Percentiles rank a stretch among this genome's conserved stretches.
phyloP scores from a whole-genome alignment of 495 filamentous ascomycete species.

The Hypoxylon subgilvum region DNA sequence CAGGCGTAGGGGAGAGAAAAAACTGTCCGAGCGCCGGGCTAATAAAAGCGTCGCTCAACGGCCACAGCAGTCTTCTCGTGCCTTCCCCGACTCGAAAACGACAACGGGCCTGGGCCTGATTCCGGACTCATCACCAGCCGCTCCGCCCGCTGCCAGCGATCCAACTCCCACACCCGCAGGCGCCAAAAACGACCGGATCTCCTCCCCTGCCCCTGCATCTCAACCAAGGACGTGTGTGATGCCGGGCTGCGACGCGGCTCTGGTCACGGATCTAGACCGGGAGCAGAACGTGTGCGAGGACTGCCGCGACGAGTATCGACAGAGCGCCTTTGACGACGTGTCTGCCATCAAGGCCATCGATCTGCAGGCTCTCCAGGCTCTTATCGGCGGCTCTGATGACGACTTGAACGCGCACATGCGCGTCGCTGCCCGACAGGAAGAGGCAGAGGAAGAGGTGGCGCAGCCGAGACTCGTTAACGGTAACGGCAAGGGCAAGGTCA shows the following conservation, averaged over 20 bases:
- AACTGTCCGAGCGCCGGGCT: neutral
- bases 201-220: too few relatives aligned
- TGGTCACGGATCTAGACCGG: constrained; percentile 2
- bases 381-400: neutral
- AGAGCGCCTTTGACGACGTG: constrained; percentile 27
- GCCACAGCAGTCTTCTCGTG: too few relatives aligned
- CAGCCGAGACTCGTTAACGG: too few relatives aligned
- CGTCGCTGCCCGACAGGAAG: too few relatives aligned
- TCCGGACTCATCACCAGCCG: constrained; percentile 13
- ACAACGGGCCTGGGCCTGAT: neutral
- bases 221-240: constrained; percentile 53
- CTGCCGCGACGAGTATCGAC: constrained; percentile 29
- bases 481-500: neutral
- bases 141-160: too few relatives aligned
- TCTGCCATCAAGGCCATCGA: neutral
- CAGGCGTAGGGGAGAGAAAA: neutral
- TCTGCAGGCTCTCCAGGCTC: neutral
- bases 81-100: too few relatives aligned
- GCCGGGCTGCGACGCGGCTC: constrained; percentile 24
- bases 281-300: constrained; percentile 30
- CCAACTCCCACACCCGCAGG: too few relatives aligned
- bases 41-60: too few relatives aligned
- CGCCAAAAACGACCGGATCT: constrained; percentile 6
- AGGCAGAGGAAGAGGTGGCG: too few relatives aligned
- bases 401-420: too few relatives aligned